Conservation (phyloP, 2,329 filamentous ascomycete species). For the Neofusicoccum ribis region DNA sequence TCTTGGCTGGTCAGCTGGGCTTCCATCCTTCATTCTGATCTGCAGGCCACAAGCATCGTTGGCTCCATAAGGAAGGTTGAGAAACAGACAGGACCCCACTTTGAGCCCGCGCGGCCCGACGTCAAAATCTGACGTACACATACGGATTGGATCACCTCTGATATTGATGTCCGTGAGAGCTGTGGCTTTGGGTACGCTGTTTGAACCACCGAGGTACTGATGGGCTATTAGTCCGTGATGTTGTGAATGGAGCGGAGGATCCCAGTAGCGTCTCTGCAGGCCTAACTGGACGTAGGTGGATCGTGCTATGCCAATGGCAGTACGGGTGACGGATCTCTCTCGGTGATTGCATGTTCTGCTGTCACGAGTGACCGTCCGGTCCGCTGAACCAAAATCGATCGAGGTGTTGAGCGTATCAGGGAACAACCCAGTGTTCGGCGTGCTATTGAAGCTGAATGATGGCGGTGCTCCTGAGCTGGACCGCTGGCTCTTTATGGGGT, state of each 20-base stretch:
- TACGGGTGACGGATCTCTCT: background rate
- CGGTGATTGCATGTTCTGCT: background rate
- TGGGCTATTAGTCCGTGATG: background rate
- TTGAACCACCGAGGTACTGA: no score
- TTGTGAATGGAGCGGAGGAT: background rate
- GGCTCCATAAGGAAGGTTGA: constrained; percentile 10
- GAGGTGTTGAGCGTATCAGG: background rate
- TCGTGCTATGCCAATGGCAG: background rate
- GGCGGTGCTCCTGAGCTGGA: background rate
- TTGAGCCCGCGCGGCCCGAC: constrained; percentile 1
- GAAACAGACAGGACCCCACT: constrained; percentile 3
- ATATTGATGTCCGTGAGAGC: constrained; percentile 8
- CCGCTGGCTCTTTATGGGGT: background rate
- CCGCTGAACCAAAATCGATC: background rate
- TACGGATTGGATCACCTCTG: background rate
- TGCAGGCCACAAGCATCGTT: background rate
- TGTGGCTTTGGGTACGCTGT: background rate
- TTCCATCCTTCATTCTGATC: constrained; percentile 5
- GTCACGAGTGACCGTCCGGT: no score
- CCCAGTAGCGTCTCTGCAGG: background rate
- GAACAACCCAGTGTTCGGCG: no score
- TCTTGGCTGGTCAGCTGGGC: background rate
- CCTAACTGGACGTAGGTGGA: background rate
- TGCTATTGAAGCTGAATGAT: background rate
- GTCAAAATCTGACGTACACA: background rate